phyloP scores from a whole-genome alignment of 2,329 filamentous ascomycete species.

The Colletotrichum orchidophilum region DNA sequence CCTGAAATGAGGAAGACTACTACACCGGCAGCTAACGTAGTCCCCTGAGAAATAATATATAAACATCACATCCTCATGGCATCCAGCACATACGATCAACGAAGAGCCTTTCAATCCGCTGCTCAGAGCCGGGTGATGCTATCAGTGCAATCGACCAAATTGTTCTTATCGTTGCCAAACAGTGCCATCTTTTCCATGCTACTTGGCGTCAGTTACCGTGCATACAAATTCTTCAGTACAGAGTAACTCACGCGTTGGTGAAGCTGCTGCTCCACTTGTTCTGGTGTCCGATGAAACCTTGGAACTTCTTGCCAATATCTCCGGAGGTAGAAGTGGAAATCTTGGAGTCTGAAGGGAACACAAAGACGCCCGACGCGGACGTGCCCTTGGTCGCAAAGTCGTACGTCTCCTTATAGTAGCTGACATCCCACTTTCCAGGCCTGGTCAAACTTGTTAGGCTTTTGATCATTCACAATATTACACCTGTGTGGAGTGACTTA shows the following conservation, averaged over 20 bases:
- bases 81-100: background rate
- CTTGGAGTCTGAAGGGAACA: slow-evolving; percentile 52
- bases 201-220: slow-evolving; percentile 42
- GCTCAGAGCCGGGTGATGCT: slow-evolving; percentile 4
- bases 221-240: slow-evolving; percentile 51
- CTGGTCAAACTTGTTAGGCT: background rate
- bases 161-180: slow-evolving; percentile 65
- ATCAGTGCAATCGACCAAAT: slow-evolving; percentile 60
- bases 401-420: slow-evolving; percentile 57
- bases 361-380: slow-evolving; percentile 48
- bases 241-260: slow-evolving; percentile 41
- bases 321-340: slow-evolving; percentile 49
- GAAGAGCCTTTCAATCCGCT: background rate
- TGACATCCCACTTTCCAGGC: slow-evolving; percentile 61
- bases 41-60: background rate
- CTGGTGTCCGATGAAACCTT: slow-evolving; percentile 52
- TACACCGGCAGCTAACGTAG: background rate
- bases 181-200: slow-evolving; percentile 54
- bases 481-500: too few relatives aligned
- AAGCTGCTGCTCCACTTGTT: slow-evolving; percentile 29
- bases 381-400: slow-evolving; percentile 40
- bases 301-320: slow-evolving; percentile 44
- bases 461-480: too few relatives aligned
- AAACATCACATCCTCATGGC: background rate
- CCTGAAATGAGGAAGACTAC: background rate